phyloP scores from a whole-genome alignment of 2,329 filamentous ascomycete species.

The Arachnomyces sp. region DNA sequence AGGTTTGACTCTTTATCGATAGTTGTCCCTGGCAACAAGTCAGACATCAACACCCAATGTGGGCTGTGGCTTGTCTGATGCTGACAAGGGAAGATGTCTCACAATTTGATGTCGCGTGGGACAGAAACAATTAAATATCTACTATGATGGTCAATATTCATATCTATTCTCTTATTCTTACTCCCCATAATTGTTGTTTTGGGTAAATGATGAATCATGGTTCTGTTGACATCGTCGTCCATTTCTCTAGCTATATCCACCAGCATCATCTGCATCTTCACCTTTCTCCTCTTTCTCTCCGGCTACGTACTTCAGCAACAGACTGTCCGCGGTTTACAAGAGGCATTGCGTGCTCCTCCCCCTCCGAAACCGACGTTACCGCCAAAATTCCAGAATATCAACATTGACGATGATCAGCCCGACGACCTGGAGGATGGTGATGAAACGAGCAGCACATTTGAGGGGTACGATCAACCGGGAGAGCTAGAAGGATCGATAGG shows the following conservation, averaged over 20 bases:
- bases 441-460: neutral
- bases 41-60: neutral
- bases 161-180: too few relatives aligned
- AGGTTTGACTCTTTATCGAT: constrained; percentile 4
- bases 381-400: constrained; percentile 13
- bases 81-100: too few relatives aligned
- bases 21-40: constrained; percentile 1
- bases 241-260: constrained; percentile 38
- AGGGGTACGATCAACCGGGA: neutral
- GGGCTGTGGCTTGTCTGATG: neutral
- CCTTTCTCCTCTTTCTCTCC: constrained; percentile 73
- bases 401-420: constrained; percentile 10
- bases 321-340: constrained; percentile 68
- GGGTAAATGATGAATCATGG: constrained; percentile 26
- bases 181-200: too few relatives aligned
- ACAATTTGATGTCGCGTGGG: too few relatives aligned
- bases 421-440: constrained; percentile 4
- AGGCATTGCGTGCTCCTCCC: constrained; percentile 56
- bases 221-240: constrained; percentile 38
- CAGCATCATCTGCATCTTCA: constrained; percentile 62
- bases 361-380: constrained; percentile 25
- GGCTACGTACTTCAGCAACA: constrained; percentile 84
- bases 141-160: too few relatives aligned
- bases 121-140: too few relatives aligned
- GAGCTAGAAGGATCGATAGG: constrained; percentile 2